Percentiles rank a stretch among this genome's conserved stretches.
Evolutionary conservation across 352 stramenopile genomes (phyloP).

Genomic region (Globisporangium middletonii): DNA sequence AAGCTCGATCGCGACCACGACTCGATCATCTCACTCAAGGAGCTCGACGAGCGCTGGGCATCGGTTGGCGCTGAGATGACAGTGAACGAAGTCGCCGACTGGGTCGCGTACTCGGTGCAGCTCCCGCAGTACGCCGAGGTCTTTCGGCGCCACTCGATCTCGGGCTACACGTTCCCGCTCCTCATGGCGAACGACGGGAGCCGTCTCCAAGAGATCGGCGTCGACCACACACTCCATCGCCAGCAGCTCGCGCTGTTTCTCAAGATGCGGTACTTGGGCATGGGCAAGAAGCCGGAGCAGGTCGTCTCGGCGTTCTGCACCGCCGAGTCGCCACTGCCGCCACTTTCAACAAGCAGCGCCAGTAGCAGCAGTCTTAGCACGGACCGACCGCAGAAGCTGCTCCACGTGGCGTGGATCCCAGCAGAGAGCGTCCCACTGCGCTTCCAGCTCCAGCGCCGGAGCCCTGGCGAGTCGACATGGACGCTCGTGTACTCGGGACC

Average conservation of each 20-base stretch:
- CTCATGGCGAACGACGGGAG: conserved; percentile 79
- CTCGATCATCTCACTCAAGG: conserved; percentile 73
- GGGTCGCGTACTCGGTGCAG: conserved; percentile 75
- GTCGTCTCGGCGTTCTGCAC: conserved; percentile 38
- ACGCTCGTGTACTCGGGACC: conserved; percentile 49
- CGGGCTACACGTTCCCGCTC: conserved; percentile 81
- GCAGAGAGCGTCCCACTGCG: conserved; percentile 40
- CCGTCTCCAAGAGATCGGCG: conserved; percentile 64
- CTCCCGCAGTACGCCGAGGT: conserved; percentile 76
- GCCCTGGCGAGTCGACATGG: conserved; percentile 53
- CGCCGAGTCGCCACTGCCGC: conserved; percentile 8
- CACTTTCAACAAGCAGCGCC: not conserved
- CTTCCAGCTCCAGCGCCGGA: conserved; percentile 68
- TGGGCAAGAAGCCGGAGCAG: conserved; percentile 54
- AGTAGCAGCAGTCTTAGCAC: too few relatives aligned
- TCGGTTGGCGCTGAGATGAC: conserved; percentile 81
- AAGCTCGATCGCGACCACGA: conserved; percentile 78
- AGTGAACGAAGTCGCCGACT: conserved; percentile 75
- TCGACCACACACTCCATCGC: conserved; percentile 64
- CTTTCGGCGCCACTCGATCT: conserved; percentile 77
- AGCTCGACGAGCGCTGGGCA: conserved; percentile 81
- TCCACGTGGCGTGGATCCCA: conserved; percentile 57
- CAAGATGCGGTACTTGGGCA: conserved; percentile 76
- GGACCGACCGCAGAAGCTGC: conserved; percentile 23
- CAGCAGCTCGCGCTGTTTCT: conserved; percentile 80